Evolutionary conservation across 2,329 filamentous ascomycete species (phyloP), one percentile per base, ranked within the genome.

Genomic region (Penicillium sp.): DNA sequence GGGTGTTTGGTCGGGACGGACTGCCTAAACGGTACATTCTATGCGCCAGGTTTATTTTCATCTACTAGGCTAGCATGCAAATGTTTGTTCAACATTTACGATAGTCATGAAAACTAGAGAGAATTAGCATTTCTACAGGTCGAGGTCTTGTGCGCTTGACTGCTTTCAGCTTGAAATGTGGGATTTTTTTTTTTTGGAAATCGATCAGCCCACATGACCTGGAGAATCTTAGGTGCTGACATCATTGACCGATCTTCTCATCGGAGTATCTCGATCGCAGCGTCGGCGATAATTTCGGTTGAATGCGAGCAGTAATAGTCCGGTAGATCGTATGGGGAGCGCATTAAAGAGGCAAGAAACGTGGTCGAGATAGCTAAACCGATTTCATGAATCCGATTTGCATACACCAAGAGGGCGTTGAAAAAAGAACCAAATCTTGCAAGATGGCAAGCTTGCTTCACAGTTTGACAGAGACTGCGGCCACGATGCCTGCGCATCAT

Each of bases 21-120:
- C 37, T 58, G 44, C 56, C 56, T 55, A 55, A 58, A 50, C 10
- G n/a, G 46, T 39, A n/a, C 39, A 51, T 46, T 27, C 14, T 11
- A 41, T 18, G 39, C 56, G 36, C 24, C 9, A 46, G 39, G 16
- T 19, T 9, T 10, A 40, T 16, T 39, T 6, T 3, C 22, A 24
- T 43, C 4, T 13, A 13, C 5, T 19, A 44, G 13, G 27, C 22
- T 27, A 6, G 27, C 27, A 31, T 31, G 27, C 31, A 31, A 31
- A 31, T 9, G 9, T 31, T 31, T 31, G 31, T 31, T 31, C 31
- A 31, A 31, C 31, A 9, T 31, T 31, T 31, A 10, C 31, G 31
- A 31, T 31, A 10, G 31, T 10, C 9, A 31, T 6, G 31, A 31
- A 31, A 31, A 22, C 3, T 31, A 7, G 27, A 31, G 6, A 22